A percentile compares a stretch with the other conserved stretches of the same genome.
Conservation (phyloP, 1,284 basidiomycete species). For the Mycosarcoma mackinlayi region DNA sequence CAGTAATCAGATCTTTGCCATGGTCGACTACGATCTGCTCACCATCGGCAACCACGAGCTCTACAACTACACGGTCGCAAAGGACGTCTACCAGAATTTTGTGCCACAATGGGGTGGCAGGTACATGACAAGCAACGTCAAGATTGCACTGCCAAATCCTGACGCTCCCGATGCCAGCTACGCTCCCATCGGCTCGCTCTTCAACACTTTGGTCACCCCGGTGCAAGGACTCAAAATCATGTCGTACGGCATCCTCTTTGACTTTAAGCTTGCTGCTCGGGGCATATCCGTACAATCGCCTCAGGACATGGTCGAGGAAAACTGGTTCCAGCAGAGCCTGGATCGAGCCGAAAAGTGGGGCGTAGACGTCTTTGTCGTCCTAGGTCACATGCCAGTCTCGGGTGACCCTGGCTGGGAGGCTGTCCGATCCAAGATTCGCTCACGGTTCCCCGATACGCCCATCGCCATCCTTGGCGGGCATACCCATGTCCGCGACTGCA, state of each 20-base stretch:
- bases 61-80: conserved; percentile 80
- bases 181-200: conserved; percentile 57
- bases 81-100: conserved; percentile 83
- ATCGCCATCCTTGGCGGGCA: conserved; percentile 62
- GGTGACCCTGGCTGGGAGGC: conserved; percentile 60
- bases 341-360: conserved; percentile 47
- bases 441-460: conserved; percentile 59
- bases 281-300: conserved; percentile 59
- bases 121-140: conserved; percentile 59
- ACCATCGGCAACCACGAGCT: conserved; percentile 90
- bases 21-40: conserved; percentile 83
- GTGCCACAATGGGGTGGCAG: conserved; percentile 72
- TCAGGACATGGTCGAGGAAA: conserved; percentile 59
- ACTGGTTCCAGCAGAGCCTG: conserved; percentile 61
- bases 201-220: conserved; percentile 54
- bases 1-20: conserved; percentile 71
- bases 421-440: conserved; percentile 56
- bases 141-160: conserved; percentile 50
- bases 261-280: conserved; percentile 58
- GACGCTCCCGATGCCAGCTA: conserved; percentile 25
- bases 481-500: conserved; percentile 65
- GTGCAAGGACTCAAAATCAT: conserved; percentile 56
- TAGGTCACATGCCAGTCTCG: conserved; percentile 65
- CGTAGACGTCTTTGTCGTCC: conserved; percentile 63
- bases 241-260: conserved; percentile 62